phyloP scores from a whole-genome alignment of 2,329 filamentous ascomycete species.

The Trichoderma asperellum region DNA sequence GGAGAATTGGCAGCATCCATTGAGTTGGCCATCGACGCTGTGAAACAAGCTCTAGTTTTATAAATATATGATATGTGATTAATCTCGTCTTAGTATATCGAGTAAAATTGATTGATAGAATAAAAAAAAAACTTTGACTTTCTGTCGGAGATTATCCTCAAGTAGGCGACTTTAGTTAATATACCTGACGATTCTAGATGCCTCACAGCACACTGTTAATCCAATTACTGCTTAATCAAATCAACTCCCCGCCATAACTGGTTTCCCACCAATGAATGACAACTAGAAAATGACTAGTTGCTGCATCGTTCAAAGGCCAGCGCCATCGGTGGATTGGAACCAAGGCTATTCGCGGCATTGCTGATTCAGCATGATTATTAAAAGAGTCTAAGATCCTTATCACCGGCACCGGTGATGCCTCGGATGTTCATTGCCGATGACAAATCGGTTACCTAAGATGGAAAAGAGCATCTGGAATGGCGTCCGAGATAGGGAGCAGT shows the following conservation, averaged over 20 bases:
- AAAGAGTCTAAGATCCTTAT: background rate
- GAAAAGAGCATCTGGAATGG: background rate
- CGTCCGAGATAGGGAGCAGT: background rate
- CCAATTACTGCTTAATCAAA: background rate
- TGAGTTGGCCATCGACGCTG: background rate
- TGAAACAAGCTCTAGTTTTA: background rate
- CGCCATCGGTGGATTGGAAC: background rate
- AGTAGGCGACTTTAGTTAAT: background rate
- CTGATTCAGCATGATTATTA: constrained; percentile 26
- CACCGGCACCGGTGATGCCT: background rate
- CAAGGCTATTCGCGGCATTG: constrained; percentile 10
- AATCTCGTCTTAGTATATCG: background rate
- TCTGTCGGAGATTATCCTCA: background rate
- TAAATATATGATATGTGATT: background rate
- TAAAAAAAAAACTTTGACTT: background rate
- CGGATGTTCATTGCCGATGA: background rate
- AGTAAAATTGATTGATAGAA: background rate
- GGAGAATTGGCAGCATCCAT: background rate
- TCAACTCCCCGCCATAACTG: background rate
- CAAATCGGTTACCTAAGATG: background rate
- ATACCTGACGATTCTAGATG: background rate
- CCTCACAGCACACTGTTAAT: background rate
- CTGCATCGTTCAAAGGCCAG: background rate
- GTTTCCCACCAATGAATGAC: background rate
- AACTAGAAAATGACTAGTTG: background rate